A percentile compares a stretch with the other conserved stretches of the same genome.
These are phyloP conservation scores for Boletellus emodensis DNA, from an alignment of 768 basidiomycete genomes.

Conservation along the genomic window DNA sequence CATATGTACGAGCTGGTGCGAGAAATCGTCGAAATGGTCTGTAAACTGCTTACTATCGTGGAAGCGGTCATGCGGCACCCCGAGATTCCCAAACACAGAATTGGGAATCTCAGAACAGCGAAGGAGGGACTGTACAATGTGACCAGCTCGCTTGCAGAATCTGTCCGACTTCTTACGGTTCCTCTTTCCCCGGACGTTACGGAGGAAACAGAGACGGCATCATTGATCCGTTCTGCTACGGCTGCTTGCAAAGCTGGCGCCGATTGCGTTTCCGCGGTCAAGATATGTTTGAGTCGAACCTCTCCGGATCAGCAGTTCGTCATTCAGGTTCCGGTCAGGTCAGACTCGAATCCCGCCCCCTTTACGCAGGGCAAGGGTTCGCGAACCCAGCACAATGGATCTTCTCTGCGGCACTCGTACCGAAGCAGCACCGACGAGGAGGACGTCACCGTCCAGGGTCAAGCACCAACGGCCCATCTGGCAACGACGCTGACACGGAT, in stretches of 20 bases:
- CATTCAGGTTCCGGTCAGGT: slow-evolving; percentile 54
- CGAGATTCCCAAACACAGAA: slow-evolving; percentile 59
- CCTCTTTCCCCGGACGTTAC: slow-evolving; percentile 43
- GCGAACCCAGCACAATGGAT: slow-evolving; percentile 36
- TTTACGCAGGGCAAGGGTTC: slow-evolving; percentile 50
- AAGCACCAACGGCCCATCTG: slow-evolving; percentile 30
- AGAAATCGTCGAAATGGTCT: slow-evolving; percentile 91
- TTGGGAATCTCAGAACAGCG: slow-evolving; percentile 60
- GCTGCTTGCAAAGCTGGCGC: slow-evolving; percentile 81
- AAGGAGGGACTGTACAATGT: slow-evolving; percentile 83
- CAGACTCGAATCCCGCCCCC: slow-evolving; percentile 40
- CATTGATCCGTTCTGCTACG: slow-evolving; percentile 81
- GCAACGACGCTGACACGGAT: slow-evolving; percentile 13
- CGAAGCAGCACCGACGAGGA: slow-evolving; percentile 47
- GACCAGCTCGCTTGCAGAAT: slow-evolving; percentile 82
- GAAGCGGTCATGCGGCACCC: slow-evolving; percentile 82
- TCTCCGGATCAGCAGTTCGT: slow-evolving; percentile 60
- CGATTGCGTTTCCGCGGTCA: slow-evolving; percentile 85
- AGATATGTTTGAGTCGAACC: slow-evolving; percentile 69
- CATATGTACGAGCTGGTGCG: slow-evolving; percentile 94
- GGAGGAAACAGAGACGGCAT: slow-evolving; percentile 81
- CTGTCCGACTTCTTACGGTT: slow-evolving; percentile 72
- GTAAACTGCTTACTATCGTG: slow-evolving; percentile 85
- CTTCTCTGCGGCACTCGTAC: slow-evolving; percentile 35
- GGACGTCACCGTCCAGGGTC: slow-evolving; percentile 58